Conservation (phyloP, 306 rosid genomes). For the Cucumis sativus region DNA sequence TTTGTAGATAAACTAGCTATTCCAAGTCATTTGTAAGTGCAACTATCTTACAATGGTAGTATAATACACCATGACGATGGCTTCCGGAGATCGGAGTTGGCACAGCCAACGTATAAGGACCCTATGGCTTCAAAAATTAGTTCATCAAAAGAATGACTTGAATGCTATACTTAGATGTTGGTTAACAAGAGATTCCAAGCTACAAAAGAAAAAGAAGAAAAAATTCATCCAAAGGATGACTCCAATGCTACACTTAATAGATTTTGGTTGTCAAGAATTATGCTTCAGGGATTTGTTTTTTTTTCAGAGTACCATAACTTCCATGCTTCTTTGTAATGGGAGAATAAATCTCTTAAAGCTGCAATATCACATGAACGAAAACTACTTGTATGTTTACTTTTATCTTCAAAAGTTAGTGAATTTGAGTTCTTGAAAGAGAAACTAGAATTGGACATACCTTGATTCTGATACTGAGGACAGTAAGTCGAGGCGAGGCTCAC, state of each 20-base stretch:
- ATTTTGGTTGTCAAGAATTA: not conserved
- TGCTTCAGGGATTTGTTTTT: constrained; percentile 30
- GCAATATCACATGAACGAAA: constrained; percentile 14
- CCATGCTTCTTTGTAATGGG: constrained; percentile 92
- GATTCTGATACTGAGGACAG: constrained; percentile 68
- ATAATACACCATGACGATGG: not conserved
- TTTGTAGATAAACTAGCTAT: not conserved
- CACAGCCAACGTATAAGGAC: not conserved
- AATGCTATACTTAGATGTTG: not conserved
- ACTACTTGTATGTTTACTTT: not conserved
- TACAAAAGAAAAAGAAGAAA: not conserved
- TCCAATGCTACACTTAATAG: not conserved
- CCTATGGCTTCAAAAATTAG: not conserved
- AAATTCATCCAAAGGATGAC: not conserved
- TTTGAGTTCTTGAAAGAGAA: not conserved
- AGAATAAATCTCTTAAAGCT: constrained; percentile 73
- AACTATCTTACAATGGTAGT: not conserved
- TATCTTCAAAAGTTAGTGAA: not conserved
- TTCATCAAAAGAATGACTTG: not conserved
- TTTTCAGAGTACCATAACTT: constrained; percentile 68
- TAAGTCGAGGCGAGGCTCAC: constrained; percentile 45
- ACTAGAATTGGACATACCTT: constrained; percentile 42
- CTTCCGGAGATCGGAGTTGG: not conserved
- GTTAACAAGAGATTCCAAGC: not conserved
- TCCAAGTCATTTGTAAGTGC: not conserved